Percentiles rank a stretch among this genome's conserved stretches.
Evolutionary conservation across 2,329 filamentous ascomycete genomes (phyloP).

Genomic region (Nothomitra cinnamomea): DNA sequence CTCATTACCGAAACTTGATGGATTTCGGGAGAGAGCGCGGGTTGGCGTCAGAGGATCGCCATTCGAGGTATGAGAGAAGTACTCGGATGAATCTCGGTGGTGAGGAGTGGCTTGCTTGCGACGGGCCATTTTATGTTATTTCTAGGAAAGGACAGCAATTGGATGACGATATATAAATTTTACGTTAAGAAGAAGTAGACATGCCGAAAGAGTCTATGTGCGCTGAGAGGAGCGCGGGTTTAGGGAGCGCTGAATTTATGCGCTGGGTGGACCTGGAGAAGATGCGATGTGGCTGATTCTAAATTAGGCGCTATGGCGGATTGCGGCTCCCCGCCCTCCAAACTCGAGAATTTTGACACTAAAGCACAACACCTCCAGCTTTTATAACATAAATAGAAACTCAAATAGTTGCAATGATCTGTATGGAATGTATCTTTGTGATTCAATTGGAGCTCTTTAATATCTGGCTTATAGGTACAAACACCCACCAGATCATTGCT

Average conservation of each 20-base stretch:
- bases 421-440: background rate
- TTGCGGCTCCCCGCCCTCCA: too few species aligned
- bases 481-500: background rate
- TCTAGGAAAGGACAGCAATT: too few species aligned
- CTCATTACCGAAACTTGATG: background rate
- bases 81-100: background rate
- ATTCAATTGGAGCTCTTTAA: background rate
- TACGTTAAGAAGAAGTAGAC: background rate
- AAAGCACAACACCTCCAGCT: too few species aligned
- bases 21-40: too few species aligned
- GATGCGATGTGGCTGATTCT: slow-evolving; percentile 1
- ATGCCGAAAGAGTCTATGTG: background rate
- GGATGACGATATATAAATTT: too few species aligned
- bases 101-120: background rate
- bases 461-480: slow-evolving; percentile 2
- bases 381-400: too few species aligned
- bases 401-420: too few species aligned
- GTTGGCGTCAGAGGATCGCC: too few species aligned
- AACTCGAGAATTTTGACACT: too few species aligned
- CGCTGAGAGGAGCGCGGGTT: background rate
- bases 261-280: background rate
- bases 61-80: too few species aligned
- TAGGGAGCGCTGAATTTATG: background rate
- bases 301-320: background rate
- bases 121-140: background rate